Evolutionary conservation across 202 grass and related monocot genomes (phyloP), one percentile per base, ranked within the genome.

Genomic region (Brachypodium distachyon): DNA sequence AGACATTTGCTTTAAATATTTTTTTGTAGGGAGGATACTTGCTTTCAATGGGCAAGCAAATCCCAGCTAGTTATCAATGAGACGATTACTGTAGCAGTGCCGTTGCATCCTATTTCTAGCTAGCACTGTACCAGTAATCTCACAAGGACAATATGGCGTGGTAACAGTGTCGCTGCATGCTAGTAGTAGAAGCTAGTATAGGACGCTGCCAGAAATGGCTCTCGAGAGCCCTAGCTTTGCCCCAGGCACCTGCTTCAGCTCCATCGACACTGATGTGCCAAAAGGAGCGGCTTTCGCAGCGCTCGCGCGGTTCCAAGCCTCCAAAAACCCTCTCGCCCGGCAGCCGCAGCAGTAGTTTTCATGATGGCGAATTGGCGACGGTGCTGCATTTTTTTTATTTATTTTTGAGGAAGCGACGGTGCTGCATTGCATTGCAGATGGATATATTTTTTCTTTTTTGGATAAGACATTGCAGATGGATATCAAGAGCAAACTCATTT

Each of bases 271-370:
- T 77, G 64, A 79, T 84, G 84, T 72, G 56, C 71, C 71, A 84
- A 88, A 84, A 88, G 81, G 63, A 84, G 48, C 38, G 86, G 86
- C 77, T 81, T 88, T 88, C 72, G 61, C 81, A 88, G 70, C 37
- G 17, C 75, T 82, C 33, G 19, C 73, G 66, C 49, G 12, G 4
- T 21, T 88, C 53, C 76, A 47, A 70, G n/a, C 75, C 74, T 79
- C 73, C n/a, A n/a, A n/a, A n/a, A n/a, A n/a, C n/a, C n/a, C n/a
- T n/a, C n/a, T n/a, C n/a, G n/a, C n/a, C 12, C 23, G 26, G 73
- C 73, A 22, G 49, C 63, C 39, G 73, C 58, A 70, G 51, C 74
- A 83, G 47, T 17, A 63, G 50, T 71, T 78, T n/a, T 46, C 81
- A 84, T 84, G 81, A 84, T 86, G 38, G 44, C 28, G n/a, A 7